Evolutionary conservation across 2,329 filamentous ascomycete species (phyloP), one percentile per base, ranked within the genome.

Genomic region (Fusarium sp.): DNA sequence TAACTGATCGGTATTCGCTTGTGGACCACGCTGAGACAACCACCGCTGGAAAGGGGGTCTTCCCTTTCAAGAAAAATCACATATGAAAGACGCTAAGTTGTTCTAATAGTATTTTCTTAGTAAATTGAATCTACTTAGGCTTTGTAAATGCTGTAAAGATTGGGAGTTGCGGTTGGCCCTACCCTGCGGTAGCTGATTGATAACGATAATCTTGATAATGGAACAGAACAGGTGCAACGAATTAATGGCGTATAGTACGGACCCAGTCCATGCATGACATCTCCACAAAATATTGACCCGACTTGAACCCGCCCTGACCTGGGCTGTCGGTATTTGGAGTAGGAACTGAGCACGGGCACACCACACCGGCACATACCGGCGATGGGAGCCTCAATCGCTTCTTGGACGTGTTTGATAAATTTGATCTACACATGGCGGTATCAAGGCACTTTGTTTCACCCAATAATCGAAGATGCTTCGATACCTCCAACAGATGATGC

Each of bases 321-420:
- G 2, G 40, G 18, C 40, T 7, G 3, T 44, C 18, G 40, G 40
- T 23, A 44, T 14, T 44, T 44, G 11, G 6, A 44, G 4, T 2
- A 44, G 2, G 11, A 23, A 14, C 38, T 13, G 1, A 16, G 11
- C 40, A 23, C 18, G 40, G 18, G 6, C 18, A 14, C 6, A 14
- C 18, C 1, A 14, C 7, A 3, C 8, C 16, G 3, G 11, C 5
- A 20, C 4, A 1, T 42, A 4, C 2, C 6, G 36, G 8, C 18
- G 0, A 23, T 7, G 6, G 18, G 18, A 23, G 1, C 38, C 0
- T 0, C 1, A 2, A 1, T 6, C 6, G 23, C 11, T 23, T 6
- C 2, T 23, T 13, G 18, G 4, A 8, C 3, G 38, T 4, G 11
- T 44, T 44, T 44, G 40, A 23, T 44, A 44, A 44, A 44, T 13